Conservation (phyloP, 192 early-diverging fungal species). For the Obelidium mucronatum region DNA sequence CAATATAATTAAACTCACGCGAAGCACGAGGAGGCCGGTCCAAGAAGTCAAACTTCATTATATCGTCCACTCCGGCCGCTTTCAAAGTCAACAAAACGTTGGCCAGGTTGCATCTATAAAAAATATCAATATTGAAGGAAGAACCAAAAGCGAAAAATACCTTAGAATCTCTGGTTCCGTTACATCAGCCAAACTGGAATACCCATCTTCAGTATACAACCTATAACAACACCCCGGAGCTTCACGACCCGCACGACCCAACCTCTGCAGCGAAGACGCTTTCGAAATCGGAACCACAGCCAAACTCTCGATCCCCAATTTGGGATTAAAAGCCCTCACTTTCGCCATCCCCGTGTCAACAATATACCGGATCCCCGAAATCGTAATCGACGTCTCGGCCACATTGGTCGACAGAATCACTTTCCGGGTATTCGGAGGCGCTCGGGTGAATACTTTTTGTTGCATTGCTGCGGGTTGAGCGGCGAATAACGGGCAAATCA, state of each 20-base stretch:
- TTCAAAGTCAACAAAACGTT: conserved; percentile 88
- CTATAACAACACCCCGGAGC: conserved; percentile 90
- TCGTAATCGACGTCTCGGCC: conserved; percentile 98
- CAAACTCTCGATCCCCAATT: conserved; percentile 85
- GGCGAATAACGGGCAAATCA: conserved; percentile 92
- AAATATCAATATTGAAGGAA: background rate
- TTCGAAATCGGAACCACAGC: conserved; percentile 89
- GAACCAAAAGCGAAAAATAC: background rate
- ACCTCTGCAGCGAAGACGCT: conserved; percentile 87
- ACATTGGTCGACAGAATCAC: conserved; percentile 97
- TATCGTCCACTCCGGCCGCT: conserved; percentile 88
- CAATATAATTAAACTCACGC: conserved; percentile 40
- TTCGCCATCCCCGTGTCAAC: conserved; percentile 95
- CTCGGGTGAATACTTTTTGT: conserved; percentile 85
- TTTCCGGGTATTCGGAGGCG: conserved; percentile 87
- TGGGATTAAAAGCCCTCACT: conserved; percentile 86
- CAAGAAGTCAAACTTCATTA: conserved; percentile 94
- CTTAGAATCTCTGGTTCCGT: conserved; percentile 94
- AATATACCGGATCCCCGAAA: conserved; percentile 93
- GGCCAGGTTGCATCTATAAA: conserved; percentile 76
- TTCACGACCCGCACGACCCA: conserved; percentile 97
- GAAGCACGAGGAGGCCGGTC: conserved; percentile 82
- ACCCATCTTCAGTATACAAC: conserved; percentile 88
- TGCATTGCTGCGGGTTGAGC: conserved; percentile 90
- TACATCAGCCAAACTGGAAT: conserved; percentile 75